Conservation (phyloP, 768 basidiomycete genomes). For the Cubamyces sp. region DNA sequence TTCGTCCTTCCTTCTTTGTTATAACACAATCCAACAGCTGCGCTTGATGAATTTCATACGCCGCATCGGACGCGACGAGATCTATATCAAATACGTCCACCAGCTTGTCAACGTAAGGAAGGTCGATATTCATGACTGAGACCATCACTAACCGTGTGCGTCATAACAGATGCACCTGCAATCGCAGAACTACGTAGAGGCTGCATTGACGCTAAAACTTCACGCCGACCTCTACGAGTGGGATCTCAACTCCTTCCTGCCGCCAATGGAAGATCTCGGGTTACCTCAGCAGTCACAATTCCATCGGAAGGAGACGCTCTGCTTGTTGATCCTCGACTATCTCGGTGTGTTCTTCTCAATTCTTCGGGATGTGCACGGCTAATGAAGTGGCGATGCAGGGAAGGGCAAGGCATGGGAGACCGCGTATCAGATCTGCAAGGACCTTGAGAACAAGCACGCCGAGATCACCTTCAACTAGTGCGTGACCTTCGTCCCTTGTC, state of each 20-base stretch:
- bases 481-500: slow-evolving; percentile 30
- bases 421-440: slow-evolving; percentile 92
- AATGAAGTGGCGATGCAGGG: slow-evolving; percentile 47
- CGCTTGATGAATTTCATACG: slow-evolving; percentile 94
- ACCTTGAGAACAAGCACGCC: slow-evolving; percentile 85
- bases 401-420: slow-evolving; percentile 98
- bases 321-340: slow-evolving; percentile 90
- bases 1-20: not conserved
- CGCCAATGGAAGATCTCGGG: slow-evolving; percentile 87
- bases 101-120: slow-evolving; percentile 83
- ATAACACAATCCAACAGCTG: slow-evolving; percentile 48
- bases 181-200: slow-evolving; percentile 90
- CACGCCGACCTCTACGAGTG: slow-evolving; percentile 94
- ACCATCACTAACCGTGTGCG: not conserved
- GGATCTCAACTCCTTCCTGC: slow-evolving; percentile 80
- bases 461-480: slow-evolving; percentile 92
- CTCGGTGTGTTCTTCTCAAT: slow-evolving; percentile 56
- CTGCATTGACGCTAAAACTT: slow-evolving; percentile 89
- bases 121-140: no score
- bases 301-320: slow-evolving; percentile 91
- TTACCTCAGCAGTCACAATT: slow-evolving; percentile 94
- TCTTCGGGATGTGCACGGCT: slow-evolving; percentile 10
- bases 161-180: slow-evolving; percentile 75
- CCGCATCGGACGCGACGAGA: slow-evolving; percentile 88
- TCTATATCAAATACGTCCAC: slow-evolving; percentile 96